phyloP scores from a whole-genome alignment of 2,329 filamentous ascomycete genomes.

The Thelonectria discophora region DNA sequence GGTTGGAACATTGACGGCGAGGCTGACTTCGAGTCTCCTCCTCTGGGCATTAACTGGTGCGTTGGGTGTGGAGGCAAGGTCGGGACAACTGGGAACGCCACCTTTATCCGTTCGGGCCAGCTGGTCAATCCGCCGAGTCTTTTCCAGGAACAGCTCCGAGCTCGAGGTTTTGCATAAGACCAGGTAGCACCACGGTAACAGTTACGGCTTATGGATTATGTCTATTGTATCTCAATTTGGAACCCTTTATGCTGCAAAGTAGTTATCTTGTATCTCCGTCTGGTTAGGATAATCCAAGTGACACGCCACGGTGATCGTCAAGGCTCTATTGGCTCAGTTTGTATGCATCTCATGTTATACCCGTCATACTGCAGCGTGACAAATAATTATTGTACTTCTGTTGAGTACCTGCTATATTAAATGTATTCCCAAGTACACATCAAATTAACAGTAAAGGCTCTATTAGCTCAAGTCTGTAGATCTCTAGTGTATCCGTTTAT shows the following conservation, averaged over 20 bases:
- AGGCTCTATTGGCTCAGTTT: no score
- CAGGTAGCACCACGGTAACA: neutral
- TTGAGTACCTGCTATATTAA: no score
- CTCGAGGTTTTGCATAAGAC: neutral
- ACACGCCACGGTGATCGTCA: no score
- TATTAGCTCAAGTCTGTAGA: neutral
- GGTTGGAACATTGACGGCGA: slow-evolving; percentile 31
- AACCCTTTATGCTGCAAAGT: neutral
- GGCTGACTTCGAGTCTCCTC: slow-evolving; percentile 26
- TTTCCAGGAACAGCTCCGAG: slow-evolving; percentile 26
- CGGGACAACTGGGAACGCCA: slow-evolving; percentile 20
- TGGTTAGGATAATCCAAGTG: no score
- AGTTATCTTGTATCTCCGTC: no score
- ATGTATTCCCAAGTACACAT: no score
- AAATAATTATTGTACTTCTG: no score
- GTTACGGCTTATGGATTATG: neutral
- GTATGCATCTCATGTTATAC: no score
- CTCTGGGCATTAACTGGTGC: slow-evolving; percentile 37
- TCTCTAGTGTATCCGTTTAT: neutral
- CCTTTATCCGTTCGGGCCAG: neutral
- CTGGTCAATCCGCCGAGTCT: slow-evolving; percentile 28
- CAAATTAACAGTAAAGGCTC: no score
- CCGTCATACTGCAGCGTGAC: no score
- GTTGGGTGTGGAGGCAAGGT: slow-evolving; percentile 23
- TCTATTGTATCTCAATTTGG: neutral